Percentiles rank a stretch among this genome's conserved stretches.
Conservation (phyloP, 2,329 filamentous ascomycete genomes). For the Fusarium subtropicale region DNA sequence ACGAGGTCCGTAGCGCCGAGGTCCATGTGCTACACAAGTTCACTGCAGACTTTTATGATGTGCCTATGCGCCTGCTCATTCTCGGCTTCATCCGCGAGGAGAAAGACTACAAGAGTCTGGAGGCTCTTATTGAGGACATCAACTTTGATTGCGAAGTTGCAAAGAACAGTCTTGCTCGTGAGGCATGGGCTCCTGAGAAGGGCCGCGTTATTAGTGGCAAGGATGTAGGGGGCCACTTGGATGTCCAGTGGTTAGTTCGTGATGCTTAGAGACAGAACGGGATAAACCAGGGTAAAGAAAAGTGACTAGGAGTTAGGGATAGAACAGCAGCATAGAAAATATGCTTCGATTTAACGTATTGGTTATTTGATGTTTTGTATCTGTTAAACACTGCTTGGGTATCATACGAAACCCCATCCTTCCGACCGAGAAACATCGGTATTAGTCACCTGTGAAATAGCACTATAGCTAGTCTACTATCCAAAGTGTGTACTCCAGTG, state of each 20-base stretch:
- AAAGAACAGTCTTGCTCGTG: conserved; percentile 74
- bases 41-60: conserved; percentile 84
- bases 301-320: conserved; percentile 41
- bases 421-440: conserved; percentile 9
- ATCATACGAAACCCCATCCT: conserved; percentile 39
- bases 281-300: conserved; percentile 20
- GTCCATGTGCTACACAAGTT: conserved; percentile 89
- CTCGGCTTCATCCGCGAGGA: conserved; percentile 91
- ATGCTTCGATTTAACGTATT: conserved; percentile 19
- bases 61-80: conserved; percentile 81
- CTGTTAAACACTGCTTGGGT: conserved; percentile 38
- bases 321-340: conserved; percentile 41
- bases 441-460: conserved; percentile 25
- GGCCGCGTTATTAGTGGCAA: conserved; percentile 49
- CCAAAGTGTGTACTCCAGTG: conserved; percentile 11
- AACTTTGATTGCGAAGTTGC: conserved; percentile 88
- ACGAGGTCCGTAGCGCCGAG: conserved; percentile 86
- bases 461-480: conserved; percentile 27
- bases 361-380: conserved; percentile 36
- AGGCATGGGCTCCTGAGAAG: conserved; percentile 66
- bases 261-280: conserved; percentile 30
- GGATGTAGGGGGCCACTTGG: conserved; percentile 50
- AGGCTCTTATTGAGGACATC: conserved; percentile 90
- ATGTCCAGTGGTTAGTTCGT: conserved; percentile 56
- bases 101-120: conserved; percentile 85